phyloP scores from a whole-genome alignment of 805 yeast genomes.

The Pichia gijzeniarum region DNA sequence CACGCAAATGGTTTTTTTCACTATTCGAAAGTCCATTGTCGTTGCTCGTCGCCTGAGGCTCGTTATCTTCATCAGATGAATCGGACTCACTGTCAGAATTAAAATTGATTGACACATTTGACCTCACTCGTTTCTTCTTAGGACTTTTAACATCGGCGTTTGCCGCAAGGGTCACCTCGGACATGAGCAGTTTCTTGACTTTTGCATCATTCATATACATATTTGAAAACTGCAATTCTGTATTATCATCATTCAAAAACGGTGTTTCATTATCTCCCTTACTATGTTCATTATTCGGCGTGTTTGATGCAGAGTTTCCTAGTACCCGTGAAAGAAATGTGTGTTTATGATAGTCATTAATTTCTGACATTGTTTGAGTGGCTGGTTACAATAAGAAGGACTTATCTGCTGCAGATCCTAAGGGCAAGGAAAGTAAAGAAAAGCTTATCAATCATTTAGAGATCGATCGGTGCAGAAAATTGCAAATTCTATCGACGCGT shows the following conservation, averaged over 20 bases:
- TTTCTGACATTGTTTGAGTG: slow-evolving; percentile 1
- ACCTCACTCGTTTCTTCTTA: slow-evolving; percentile 17
- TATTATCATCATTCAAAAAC: slow-evolving; percentile 25
- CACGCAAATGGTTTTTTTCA: slow-evolving; percentile 16
- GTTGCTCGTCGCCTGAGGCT: background rate
- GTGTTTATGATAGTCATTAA: slow-evolving; percentile 28
- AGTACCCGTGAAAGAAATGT: slow-evolving; percentile 61
- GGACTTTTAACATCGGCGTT: background rate
- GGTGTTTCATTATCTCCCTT: slow-evolving; percentile 17
- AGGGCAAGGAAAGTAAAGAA: no score
- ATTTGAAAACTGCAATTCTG: slow-evolving; percentile 22
- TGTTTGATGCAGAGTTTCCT: slow-evolving; percentile 2
- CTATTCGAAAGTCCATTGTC: background rate
- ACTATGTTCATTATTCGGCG: background rate
- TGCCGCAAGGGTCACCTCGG: background rate
- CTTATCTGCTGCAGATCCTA: no score
- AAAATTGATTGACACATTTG: slow-evolving; percentile 20
- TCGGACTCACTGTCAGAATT: slow-evolving; percentile 24
- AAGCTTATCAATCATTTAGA: no score
- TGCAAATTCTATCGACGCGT: no score
- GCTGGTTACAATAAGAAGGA: background rate
- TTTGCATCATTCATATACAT: slow-evolving; percentile 14
- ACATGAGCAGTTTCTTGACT: slow-evolving; percentile 8
- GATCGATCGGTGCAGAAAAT: background rate
- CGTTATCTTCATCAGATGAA: slow-evolving; percentile 2